phyloP scores from a whole-genome alignment of 257 asterid genomes.

The Apocynum venetum region DNA sequence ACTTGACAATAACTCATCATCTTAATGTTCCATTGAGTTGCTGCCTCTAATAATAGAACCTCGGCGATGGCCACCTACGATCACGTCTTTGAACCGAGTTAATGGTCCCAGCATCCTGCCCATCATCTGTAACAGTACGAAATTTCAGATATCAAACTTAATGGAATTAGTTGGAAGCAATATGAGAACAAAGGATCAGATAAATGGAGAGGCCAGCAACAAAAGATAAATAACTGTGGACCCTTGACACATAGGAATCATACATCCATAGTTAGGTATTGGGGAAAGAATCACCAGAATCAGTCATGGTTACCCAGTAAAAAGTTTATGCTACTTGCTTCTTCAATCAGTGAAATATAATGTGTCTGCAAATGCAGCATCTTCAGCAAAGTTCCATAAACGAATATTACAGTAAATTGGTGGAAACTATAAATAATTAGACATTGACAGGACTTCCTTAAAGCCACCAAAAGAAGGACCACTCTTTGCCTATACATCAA shows the following conservation, averaged over 20 bases:
- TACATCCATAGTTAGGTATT: background rate
- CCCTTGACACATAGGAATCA: background rate
- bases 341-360: background rate
- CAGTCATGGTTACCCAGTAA: background rate
- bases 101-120: conserved; percentile 47
- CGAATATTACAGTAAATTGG: background rate
- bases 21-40: conserved; percentile 38
- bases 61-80: conserved; percentile 50
- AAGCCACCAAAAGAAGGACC: background rate
- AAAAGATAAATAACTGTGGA: background rate
- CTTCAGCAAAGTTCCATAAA: background rate
- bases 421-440: background rate
- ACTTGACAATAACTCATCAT: background rate
- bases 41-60: conserved; percentile 47
- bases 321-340: background rate
- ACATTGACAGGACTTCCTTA: background rate
- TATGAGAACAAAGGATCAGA: background rate
- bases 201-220: too few relatives aligned
- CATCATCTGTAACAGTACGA: conserved; percentile 37
- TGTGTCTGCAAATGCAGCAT: background rate
- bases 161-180: background rate
- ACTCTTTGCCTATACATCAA: background rate
- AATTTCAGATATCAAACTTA: conserved; percentile 1
- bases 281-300: background rate
- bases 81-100: conserved; percentile 51